Base-by-base conservation (phyloP, 306 rosid species). In the Quercus agrifolia region DNA sequence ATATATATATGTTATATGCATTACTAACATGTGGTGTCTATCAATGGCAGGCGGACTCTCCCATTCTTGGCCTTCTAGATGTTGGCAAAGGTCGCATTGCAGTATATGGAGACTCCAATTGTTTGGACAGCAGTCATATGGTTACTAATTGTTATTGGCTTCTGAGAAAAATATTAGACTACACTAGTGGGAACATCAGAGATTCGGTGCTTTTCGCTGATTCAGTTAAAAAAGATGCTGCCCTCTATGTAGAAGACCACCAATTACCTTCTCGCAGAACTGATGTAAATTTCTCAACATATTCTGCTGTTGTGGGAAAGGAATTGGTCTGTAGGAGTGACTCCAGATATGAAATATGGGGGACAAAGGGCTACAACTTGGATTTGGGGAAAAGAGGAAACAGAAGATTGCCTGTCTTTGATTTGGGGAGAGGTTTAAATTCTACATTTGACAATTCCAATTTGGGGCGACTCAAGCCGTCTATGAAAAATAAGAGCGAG, bases 81-180 rank as follows among this genome's bases (percentile, higher is more conserved):
- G 84, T 73, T 71, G 96, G 87, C 19, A 84, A 87, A 80, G 97
- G 98, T 78, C 97, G 96, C 25, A 74, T 95, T 69, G 93, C 92
- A 15, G 97, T 95, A 49, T 95, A 93, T 74, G 99, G 99, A 71
- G 99, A 95, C 82, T 95, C 99, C 66, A 95, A 93, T 86, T 95
- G 99, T 82, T 85, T 95, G 87, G 97, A 93, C 78, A 88, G 99
- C 81, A 95, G 99, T 75, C 99, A 96, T 80, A 96, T 96, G 99
- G 94, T 96, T 56, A 91, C 98, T 1, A 91, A 96, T 83, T 96
- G 99, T 82, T 91, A 90, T 84, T 79, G 89, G 86, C 98, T 96
- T 69, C 79, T 93, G 82, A 89, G 83, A 81, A 91, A 90, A 86
- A 90, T 95, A 44, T 86, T 95, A 57, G 98, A 93, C 69, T 95